Percentiles rank a stretch among this genome's conserved stretches.
Evolutionary conservation across 1,284 basidiomycete genomes (phyloP).

Genomic region (Rhodotorula sp.): DNA sequence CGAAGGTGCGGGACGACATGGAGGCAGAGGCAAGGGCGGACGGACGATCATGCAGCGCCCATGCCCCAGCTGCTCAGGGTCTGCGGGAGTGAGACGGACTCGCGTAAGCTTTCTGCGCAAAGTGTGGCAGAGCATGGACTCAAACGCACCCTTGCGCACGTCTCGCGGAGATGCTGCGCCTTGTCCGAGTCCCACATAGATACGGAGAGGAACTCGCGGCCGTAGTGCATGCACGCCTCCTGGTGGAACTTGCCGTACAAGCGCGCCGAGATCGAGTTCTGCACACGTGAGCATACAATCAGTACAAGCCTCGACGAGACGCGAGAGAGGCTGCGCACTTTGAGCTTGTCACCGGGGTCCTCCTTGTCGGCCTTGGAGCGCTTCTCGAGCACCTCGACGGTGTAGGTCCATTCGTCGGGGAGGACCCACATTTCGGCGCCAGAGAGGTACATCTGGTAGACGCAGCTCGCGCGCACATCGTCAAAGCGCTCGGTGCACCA

Average conservation of each 20-base stretch:
- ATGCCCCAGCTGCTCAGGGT: constrained; percentile 34
- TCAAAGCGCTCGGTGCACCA: constrained; percentile 50
- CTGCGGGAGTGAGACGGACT: not conserved
- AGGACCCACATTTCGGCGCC: constrained; percentile 49
- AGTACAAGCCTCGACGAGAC: not conserved
- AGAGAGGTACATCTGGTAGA: constrained; percentile 49
- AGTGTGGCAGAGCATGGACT: not conserved
- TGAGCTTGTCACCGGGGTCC: constrained; percentile 45
- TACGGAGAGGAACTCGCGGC: constrained; percentile 47
- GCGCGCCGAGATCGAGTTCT: constrained; percentile 46
- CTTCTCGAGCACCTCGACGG: constrained; percentile 45
- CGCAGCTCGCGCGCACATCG: constrained; percentile 45
- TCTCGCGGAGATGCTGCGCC: constrained; percentile 44
- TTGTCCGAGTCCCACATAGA: constrained; percentile 46
- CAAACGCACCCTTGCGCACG: constrained; percentile 29
- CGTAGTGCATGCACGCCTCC: constrained; percentile 50
- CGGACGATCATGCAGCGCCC: constrained; percentile 10
- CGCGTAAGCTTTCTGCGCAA: not conserved
- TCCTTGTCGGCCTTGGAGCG: constrained; percentile 25
- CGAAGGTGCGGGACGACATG: not conserved
- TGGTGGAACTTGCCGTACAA: constrained; percentile 48
- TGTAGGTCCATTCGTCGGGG: constrained; percentile 47
- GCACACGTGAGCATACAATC: not conserved
- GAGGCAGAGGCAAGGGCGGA: not conserved
- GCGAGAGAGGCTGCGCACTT: constrained; percentile 34